Base-by-base conservation (phyloP, 768 basidiomycete species). In the Calocera cornea region DNA sequence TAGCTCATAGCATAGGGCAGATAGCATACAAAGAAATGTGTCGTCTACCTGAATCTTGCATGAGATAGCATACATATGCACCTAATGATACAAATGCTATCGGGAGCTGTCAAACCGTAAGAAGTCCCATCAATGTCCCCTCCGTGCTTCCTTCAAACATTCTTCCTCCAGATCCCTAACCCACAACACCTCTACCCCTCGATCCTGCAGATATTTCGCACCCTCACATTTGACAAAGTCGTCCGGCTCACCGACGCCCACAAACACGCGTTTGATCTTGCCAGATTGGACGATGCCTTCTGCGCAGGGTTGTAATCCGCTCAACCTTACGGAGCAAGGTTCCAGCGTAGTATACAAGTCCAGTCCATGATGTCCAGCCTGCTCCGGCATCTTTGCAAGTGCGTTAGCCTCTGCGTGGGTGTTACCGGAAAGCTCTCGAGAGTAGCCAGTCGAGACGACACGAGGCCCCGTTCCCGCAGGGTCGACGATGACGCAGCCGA, bases 321-420 rank as follows among this genome's bases (percentile, higher is more conserved):
- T 94, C 10, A 91, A 88, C 68, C 97, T 81, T 36, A 90, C 76
- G 2, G 93, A 95, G 75, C 97, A 99, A 11, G 95, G 97, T 74
- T 99, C 97, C 80, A 99, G 84, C 0, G 97, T 98, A 0, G 95
- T 95, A 74, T 97, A 98, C 47, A 90, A 87, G 75, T 92, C 89
- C 27, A 22, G 29, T 34, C 27, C 19, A 41, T 41, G 36, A 34
- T 8, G 49, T 22, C 66, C 24, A 19, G 7, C 22, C 10, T 27
- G 78, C n/a, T 70, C 49, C 17, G 75, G 76, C 3, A 86, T 83
- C 73, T 97, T 97, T 44, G 83, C 74, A 65, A 99, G 78, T 1
- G 95, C 94, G 75, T 95, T 95, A 27, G 93, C 92, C 79, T 99
- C 95, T 12, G 95, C 95, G 75, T 99, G 95, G 1, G 95, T 97